A percentile compares a stretch with the other conserved stretches of the same genome.
Evolutionary conservation across 2,329 filamentous ascomycete species (phyloP).

Genomic region (Trichoderma afroharzianum): DNA sequence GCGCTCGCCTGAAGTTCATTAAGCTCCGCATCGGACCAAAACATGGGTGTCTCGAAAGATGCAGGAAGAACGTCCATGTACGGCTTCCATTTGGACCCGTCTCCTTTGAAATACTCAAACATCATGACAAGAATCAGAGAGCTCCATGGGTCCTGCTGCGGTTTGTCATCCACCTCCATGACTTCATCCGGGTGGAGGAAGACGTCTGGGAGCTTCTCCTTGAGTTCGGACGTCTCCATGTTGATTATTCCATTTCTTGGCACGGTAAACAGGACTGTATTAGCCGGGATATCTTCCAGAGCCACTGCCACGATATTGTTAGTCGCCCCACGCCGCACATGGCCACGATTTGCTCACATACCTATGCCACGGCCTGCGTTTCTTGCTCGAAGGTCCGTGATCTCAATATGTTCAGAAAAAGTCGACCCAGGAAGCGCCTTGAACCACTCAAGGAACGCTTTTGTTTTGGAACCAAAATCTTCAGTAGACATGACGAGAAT

Average conservation of each 20-base stretch:
- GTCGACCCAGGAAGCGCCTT: slow-evolving; percentile 47
- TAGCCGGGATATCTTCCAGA: slow-evolving; percentile 62
- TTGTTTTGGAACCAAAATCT: slow-evolving; percentile 42
- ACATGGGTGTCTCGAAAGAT: slow-evolving; percentile 83
- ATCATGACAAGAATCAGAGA: slow-evolving; percentile 73
- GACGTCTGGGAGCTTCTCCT: slow-evolving; percentile 51
- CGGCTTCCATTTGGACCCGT: slow-evolving; percentile 65
- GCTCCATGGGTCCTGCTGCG: slow-evolving; percentile 51
- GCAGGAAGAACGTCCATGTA: slow-evolving; percentile 74
- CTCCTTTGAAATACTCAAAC: slow-evolving; percentile 63
- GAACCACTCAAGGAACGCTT: slow-evolving; percentile 53
- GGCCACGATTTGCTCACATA: slow-evolving; percentile 27
- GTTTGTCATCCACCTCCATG: slow-evolving; percentile 36
- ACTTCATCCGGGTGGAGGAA: slow-evolving; percentile 41
- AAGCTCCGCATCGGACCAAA: slow-evolving; percentile 72
- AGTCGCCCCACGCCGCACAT: not conserved
- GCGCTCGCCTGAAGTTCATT: slow-evolving; percentile 71
- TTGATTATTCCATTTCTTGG: slow-evolving; percentile 69
- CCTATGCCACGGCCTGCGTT: slow-evolving; percentile 55
- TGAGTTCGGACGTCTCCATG: slow-evolving; percentile 67
- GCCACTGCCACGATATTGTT: slow-evolving; percentile 55
- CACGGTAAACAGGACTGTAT: slow-evolving; percentile 77
- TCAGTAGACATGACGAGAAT: slow-evolving; percentile 12
- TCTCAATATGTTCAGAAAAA: slow-evolving; percentile 50
- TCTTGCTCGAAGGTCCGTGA: slow-evolving; percentile 49